Conservation (phyloP, 176 grass and related monocot species). For the Musa beccarii region DNA sequence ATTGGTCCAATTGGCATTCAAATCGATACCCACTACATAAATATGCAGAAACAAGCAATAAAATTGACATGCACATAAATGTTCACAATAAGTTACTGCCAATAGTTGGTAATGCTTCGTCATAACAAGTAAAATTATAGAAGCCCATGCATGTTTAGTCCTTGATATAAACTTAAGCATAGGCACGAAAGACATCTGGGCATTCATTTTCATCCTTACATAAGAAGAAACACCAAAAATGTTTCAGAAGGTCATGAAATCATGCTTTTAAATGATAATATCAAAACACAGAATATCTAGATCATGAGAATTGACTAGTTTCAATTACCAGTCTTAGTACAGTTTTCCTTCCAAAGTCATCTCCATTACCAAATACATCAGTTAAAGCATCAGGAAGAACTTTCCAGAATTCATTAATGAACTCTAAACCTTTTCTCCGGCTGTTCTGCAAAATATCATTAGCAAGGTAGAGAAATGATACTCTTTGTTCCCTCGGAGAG, state of each 20-base stretch:
- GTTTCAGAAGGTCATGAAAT: neutral
- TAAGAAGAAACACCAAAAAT: neutral
- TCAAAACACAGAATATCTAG: neutral
- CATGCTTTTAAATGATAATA: neutral
- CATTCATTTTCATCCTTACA: neutral
- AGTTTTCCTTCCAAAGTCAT: slow-evolving; percentile 43
- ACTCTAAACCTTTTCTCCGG: slow-evolving; percentile 48
- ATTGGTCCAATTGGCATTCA: too few relatives aligned
- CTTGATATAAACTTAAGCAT: neutral
- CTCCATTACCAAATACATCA: slow-evolving; percentile 43
- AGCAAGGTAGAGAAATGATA: slow-evolving; percentile 79
- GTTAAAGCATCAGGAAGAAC: slow-evolving; percentile 62
- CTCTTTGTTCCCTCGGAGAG: slow-evolving; percentile 37
- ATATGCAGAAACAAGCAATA: neutral
- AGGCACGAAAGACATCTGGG: neutral
- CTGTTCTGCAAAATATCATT: slow-evolving; percentile 96
- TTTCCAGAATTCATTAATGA: slow-evolving; percentile 74
- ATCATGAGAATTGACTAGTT: neutral
- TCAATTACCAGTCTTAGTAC: slow-evolving; percentile 61
- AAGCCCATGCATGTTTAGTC: neutral
- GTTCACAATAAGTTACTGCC: neutral
- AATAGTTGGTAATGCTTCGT: neutral
- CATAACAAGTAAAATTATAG: neutral
- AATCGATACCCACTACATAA: neutral
- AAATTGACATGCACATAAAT: neutral